Evolutionary conservation across 805 yeast genomes (phyloP).

Genomic region (Saturnispora saitoi): DNA sequence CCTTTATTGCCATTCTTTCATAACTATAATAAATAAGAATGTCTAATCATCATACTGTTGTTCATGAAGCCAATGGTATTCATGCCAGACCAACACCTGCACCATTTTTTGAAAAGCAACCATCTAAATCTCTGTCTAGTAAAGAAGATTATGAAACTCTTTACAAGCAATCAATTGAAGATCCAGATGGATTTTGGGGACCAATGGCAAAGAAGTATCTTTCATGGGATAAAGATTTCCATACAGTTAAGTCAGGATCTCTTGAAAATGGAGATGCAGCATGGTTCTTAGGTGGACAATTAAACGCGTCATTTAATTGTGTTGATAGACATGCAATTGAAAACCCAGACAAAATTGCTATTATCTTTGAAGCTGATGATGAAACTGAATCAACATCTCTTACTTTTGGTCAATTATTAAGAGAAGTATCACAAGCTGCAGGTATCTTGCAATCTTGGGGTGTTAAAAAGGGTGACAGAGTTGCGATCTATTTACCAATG

Average conservation of each 20-base stretch:
- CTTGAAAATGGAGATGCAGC: slow-evolving; percentile 72
- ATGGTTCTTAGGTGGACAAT: slow-evolving; percentile 90
- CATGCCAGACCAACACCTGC: slow-evolving; percentile 42
- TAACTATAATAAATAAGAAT: not conserved
- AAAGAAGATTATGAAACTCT: slow-evolving; percentile 61
- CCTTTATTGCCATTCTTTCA: not conserved
- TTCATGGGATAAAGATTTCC: slow-evolving; percentile 74
- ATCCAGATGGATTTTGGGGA: slow-evolving; percentile 78
- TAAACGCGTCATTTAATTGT: slow-evolving; percentile 89
- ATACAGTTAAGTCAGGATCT: slow-evolving; percentile 54
- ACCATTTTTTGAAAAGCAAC: slow-evolving; percentile 50
- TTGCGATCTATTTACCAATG: slow-evolving; percentile 96
- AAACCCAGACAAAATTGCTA: slow-evolving; percentile 76
- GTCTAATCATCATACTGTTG: slow-evolving; percentile 35
- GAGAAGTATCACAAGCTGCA: slow-evolving; percentile 79
- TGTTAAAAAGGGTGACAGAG: slow-evolving; percentile 89
- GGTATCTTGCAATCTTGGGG: slow-evolving; percentile 79
- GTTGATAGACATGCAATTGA: slow-evolving; percentile 92
- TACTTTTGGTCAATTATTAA: slow-evolving; percentile 80
- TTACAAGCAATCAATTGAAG: slow-evolving; percentile 66
- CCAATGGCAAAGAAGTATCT: slow-evolving; percentile 63
- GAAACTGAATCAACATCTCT: slow-evolving; percentile 61
- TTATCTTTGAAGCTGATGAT: slow-evolving; percentile 92
- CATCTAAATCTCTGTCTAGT: slow-evolving; percentile 47
- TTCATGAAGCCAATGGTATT: slow-evolving; percentile 53